phyloP scores from a whole-genome alignment of 257 asterid genomes.

The Catharanthus roseus region DNA sequence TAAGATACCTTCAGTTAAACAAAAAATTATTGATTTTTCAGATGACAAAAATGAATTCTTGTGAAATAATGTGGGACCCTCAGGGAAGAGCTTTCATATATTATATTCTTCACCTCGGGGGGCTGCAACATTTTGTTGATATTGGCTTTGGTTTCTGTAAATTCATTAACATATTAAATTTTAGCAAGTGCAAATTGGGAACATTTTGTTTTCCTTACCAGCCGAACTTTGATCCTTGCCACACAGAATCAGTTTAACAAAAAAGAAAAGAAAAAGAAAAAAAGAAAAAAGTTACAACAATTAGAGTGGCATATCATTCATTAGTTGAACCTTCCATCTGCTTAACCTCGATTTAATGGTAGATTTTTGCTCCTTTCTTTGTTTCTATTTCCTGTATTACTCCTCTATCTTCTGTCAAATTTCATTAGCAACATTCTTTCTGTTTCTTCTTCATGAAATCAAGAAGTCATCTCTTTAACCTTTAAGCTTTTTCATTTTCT shows the following conservation, averaged over 20 bases:
- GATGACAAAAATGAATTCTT: neutral
- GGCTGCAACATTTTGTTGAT: neutral
- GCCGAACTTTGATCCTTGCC: neutral
- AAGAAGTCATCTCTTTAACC: neutral
- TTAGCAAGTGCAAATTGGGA: neutral
- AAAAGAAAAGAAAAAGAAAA: too few relatives aligned
- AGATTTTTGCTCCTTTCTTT: neutral
- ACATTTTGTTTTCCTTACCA: neutral
- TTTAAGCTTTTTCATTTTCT: neutral
- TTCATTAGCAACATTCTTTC: neutral
- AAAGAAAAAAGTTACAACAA: neutral
- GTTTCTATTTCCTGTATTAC: neutral
- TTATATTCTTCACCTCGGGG: neutral
- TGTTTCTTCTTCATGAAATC: neutral
- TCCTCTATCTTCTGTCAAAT: neutral
- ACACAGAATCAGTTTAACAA: neutral
- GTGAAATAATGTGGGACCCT: neutral
- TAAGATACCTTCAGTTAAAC: neutral
- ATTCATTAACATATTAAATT: too few relatives aligned
- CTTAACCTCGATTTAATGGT: neutral
- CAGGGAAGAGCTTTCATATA: neutral
- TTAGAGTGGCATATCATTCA: neutral
- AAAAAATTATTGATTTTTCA: neutral
- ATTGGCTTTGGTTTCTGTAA: neutral
- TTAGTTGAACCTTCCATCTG: neutral